Evolutionary conservation across 495 filamentous ascomycete genomes (phyloP).

Genomic region (Hypomontagnella submonticulosa): DNA sequence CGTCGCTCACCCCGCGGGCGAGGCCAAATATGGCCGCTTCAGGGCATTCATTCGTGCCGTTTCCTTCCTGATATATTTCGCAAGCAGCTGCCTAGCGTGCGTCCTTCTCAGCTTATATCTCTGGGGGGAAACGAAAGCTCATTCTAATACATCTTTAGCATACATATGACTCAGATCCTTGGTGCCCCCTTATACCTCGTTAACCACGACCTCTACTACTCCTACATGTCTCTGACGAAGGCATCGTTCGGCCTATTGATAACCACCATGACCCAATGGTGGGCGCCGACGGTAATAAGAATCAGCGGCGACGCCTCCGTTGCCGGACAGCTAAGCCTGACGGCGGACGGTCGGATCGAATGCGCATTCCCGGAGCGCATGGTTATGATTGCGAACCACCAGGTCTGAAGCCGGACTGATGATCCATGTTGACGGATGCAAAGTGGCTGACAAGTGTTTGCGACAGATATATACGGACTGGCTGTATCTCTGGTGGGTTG

Average conservation of each 20-base stretch:
- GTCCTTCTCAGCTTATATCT: slow-evolving; percentile 18
- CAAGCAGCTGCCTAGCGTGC: slow-evolving; percentile 62
- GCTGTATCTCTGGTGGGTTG: slow-evolving; percentile 90
- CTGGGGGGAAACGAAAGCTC: not conserved
- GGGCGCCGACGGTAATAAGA: slow-evolving; percentile 78
- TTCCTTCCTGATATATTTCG: slow-evolving; percentile 72
- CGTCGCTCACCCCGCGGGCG: slow-evolving; percentile 68
- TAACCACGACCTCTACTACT: slow-evolving; percentile 75
- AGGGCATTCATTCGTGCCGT: slow-evolving; percentile 74
- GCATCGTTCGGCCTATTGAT: slow-evolving; percentile 77
- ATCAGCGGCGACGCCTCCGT: slow-evolving; percentile 82
- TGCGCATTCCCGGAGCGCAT: slow-evolving; percentile 79
- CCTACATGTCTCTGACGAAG: slow-evolving; percentile 82
- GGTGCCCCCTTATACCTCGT: slow-evolving; percentile 76
- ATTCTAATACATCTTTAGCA: slow-evolving; percentile 54
- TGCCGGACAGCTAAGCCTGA: slow-evolving; percentile 72
- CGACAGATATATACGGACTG: slow-evolving; percentile 83
- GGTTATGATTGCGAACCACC: slow-evolving; percentile 86
- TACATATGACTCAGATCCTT: slow-evolving; percentile 72
- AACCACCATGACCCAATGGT: slow-evolving; percentile 83
- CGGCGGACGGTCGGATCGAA: slow-evolving; percentile 72
- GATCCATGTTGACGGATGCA: slow-evolving; percentile 1
- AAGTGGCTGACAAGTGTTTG: slow-evolving; percentile 30
- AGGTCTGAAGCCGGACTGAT: slow-evolving; percentile 57
- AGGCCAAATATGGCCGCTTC: slow-evolving; percentile 73